These are phyloP conservation scores for Polytrichum commune DNA, from an alignment of 225 moss, liverwort and hornwort species.

Conservation along the genomic window DNA sequence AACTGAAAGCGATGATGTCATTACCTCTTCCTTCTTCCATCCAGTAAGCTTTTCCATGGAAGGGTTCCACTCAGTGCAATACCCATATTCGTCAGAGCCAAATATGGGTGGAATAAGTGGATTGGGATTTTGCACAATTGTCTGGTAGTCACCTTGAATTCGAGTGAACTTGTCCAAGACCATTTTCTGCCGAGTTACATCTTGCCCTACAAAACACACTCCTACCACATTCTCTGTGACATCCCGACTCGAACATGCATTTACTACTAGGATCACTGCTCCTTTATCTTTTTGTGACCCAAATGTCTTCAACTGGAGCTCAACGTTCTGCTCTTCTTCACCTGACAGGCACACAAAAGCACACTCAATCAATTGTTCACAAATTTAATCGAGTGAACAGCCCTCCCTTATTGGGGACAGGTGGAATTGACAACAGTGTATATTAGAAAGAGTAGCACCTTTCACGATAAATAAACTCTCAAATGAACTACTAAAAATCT, in stretches of 20 bases:
- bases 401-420: no score
- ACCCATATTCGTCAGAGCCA: slow-evolving; percentile 42
- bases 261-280: slow-evolving; percentile 43
- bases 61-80: slow-evolving; percentile 53
- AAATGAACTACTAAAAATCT: no score
- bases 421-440: no score
- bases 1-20: not conserved
- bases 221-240: slow-evolving; percentile 58
- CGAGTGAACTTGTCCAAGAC: slow-evolving; percentile 51
- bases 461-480: no score
- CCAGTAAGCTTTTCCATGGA: slow-evolving; percentile 61
- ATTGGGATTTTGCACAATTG: slow-evolving; percentile 50
- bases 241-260: slow-evolving; percentile 54
- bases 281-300: slow-evolving; percentile 41
- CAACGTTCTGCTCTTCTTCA: slow-evolving; percentile 55
- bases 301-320: slow-evolving; percentile 41
- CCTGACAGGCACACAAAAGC: slow-evolving; percentile 8
- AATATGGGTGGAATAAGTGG: slow-evolving; percentile 57
- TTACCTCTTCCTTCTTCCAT: slow-evolving; percentile 48
- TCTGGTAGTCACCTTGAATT: slow-evolving; percentile 49
- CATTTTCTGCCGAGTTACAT: slow-evolving; percentile 48
- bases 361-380: no score
- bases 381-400: no score
- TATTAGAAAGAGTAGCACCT: no score
- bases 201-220: slow-evolving; percentile 56